Evolutionary conservation across 768 basidiomycete species (phyloP), one percentile per base, ranked within the genome.

Genomic region (Termitomyces sp.): DNA sequence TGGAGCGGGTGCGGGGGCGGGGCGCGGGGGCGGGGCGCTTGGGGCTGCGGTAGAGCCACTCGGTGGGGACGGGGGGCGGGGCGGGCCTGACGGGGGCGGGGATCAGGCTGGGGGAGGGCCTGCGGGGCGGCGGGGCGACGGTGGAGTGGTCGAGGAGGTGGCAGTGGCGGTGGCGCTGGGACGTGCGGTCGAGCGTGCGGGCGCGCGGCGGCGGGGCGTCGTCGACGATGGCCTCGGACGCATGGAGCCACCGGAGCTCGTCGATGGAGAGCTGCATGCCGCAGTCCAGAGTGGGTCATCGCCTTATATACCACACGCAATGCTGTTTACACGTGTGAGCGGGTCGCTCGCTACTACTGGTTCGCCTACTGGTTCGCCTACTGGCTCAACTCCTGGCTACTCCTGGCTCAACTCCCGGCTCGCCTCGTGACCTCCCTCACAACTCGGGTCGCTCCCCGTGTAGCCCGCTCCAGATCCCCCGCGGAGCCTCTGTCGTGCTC

Each of bases 401-500:
- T n/a, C n/a, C n/a, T n/a, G n/a, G n/a, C n/a, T n/a, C n/a, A n/a
- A n/a, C n/a, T n/a, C n/a, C n/a, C n/a, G n/a, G n/a, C n/a, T n/a
- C n/a, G n/a, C n/a, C n/a, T n/a, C n/a, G n/a, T n/a, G n/a, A n/a
- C n/a, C 6, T 7, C 10, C 24, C 34, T 28, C 59, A 60, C 60
- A 60, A 54, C 53, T 64, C 55, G 18, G 88, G 86, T 56, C 86
- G 81, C 65, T 85, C 82, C 62, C 88, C 88, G 64, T 95, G 93
- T 60, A 94, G 72, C 20, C 92, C 91, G 68, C 87, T 90, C 92
- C 92, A 94, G 62, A 94, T 90, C 54, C 93, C 93, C 69, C 93
- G 85, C 10, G 90, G 79, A 18, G 90, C 81, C 73, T 91, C 89
- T 51, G 87, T 85, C 29, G 81, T 83, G 66, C 88, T 91, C 76